A percentile compares a stretch with the other conserved stretches of the same genome.
These are phyloP conservation scores for Agrocybe praecox DNA, from an alignment of 768 basidiomycete species.

Conservation along the genomic window DNA sequence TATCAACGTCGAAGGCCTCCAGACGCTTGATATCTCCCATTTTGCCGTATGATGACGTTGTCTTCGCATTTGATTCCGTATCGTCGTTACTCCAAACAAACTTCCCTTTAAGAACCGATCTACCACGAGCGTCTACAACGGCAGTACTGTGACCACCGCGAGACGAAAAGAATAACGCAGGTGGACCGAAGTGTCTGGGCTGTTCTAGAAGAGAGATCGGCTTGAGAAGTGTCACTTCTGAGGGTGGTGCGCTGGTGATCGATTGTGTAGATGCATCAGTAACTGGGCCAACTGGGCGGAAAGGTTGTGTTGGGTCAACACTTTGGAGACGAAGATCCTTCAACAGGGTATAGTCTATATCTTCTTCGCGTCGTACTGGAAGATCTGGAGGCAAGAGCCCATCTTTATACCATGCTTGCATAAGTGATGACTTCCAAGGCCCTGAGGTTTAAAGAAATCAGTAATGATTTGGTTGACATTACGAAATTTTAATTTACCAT, in stretches of 20 bases:
- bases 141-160: conserved; percentile 90
- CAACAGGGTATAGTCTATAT: conserved; percentile 64
- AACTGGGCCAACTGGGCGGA: conserved; percentile 53
- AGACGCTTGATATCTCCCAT: conserved; percentile 85
- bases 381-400: conserved; percentile 81
- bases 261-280: conserved; percentile 20
- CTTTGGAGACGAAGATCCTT: conserved; percentile 78
- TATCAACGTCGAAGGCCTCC: conserved; percentile 79
- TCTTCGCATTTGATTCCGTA: conserved; percentile 43
- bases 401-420: conserved; percentile 91
- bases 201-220: conserved; percentile 81
- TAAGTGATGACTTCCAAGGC: conserved; percentile 85
- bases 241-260: conserved; percentile 11
- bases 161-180: conserved; percentile 84
- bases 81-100: conserved; percentile 80
- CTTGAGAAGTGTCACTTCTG: conserved; percentile 60
- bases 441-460: conserved; percentile 44
- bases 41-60: conserved; percentile 39
- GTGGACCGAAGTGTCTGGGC: conserved; percentile 83
- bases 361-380: conserved; percentile 79
- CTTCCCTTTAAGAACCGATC: conserved; percentile 80
- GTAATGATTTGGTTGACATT: background rate
- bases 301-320: conserved; percentile 82
- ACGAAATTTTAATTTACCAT: conserved; percentile 53
- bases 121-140: conserved; percentile 84